Evolutionary conservation across 2,329 filamentous ascomycete species (phyloP).

Genomic region (Tolypocladium endophyticum): DNA sequence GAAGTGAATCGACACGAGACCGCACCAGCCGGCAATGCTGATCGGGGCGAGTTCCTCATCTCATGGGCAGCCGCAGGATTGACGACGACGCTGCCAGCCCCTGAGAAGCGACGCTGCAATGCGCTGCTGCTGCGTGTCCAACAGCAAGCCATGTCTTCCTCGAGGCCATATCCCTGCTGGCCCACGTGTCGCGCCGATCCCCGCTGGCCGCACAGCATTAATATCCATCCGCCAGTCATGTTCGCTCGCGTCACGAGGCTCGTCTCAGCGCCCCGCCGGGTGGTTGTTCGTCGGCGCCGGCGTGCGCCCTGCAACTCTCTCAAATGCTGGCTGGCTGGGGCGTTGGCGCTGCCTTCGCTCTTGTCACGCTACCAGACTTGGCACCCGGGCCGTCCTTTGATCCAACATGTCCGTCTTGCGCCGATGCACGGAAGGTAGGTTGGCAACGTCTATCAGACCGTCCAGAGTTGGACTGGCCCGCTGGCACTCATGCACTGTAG

Average conservation of each 20-base stretch:
- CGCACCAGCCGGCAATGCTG: neutral
- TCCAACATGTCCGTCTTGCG: neutral
- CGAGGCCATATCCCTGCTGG: conserved; percentile 3
- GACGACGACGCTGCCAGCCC: neutral
- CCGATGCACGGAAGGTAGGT: neutral
- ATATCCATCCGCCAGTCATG: neutral
- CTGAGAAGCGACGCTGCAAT: neutral
- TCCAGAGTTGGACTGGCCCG: neutral
- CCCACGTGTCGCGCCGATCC: conserved; percentile 9
- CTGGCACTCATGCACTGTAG: too few relatives aligned
- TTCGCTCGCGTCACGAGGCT: neutral
- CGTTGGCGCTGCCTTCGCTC: neutral
- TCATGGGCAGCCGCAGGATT: neutral
- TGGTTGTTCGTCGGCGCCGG: neutral
- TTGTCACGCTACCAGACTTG: neutral
- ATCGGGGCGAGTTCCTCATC: neutral
- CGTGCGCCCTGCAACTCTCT: conserved; percentile 1
- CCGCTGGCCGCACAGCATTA: neutral
- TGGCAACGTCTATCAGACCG: neutral
- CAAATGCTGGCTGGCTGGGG: neutral
- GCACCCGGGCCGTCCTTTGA: neutral
- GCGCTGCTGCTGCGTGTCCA: neutral
- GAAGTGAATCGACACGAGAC: neutral
- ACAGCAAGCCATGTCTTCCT: neutral
- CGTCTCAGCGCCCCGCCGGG: neutral